Percentiles rank a stretch among this genome's conserved stretches.
Conservation (phyloP, 2,329 filamentous ascomycete genomes). For the Akanthomyces dipterigenus region DNA sequence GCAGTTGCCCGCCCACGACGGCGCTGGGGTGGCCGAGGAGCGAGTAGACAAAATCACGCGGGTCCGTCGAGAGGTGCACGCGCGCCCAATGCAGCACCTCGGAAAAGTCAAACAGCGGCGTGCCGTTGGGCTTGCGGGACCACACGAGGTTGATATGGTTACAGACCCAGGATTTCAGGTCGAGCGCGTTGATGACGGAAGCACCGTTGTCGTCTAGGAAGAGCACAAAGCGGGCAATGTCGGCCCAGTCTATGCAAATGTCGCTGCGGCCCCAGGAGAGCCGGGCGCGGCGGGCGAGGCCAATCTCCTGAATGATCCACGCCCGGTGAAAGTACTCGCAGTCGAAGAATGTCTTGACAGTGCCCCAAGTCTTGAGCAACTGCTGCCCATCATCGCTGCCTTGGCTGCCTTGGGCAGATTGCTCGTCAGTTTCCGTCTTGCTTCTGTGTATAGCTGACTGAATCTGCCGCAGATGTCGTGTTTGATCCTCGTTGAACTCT, state of each 20-base stretch:
- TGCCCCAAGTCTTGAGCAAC: neutral
- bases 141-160: slow-evolving; percentile 13
- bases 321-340: slow-evolving; percentile 17
- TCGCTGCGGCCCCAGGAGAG: slow-evolving; percentile 9
- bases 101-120: slow-evolving; percentile 5
- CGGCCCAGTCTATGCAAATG: slow-evolving; percentile 7
- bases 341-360: slow-evolving; percentile 14
- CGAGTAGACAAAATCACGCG: slow-evolving; percentile 12
- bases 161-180: slow-evolving; percentile 12
- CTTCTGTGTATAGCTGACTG: slow-evolving; percentile 4
- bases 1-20: neutral
- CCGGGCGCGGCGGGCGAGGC: slow-evolving; percentile 10
- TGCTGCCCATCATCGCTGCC: neutral
- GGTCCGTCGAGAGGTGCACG: slow-evolving; percentile 9
- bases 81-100: slow-evolving; percentile 12
- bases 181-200: slow-evolving; percentile 11
- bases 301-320: slow-evolving; percentile 19
- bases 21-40: slow-evolving; percentile 11
- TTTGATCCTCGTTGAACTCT: neutral
- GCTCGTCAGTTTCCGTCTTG: neutral
- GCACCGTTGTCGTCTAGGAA: slow-evolving; percentile 11
- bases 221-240: neutral
- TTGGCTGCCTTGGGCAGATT: neutral
- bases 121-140: slow-evolving; percentile 8
- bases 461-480: neutral